phyloP scores from a whole-genome alignment of 2,329 filamentous ascomycete species.

The Cercospora sojina region DNA sequence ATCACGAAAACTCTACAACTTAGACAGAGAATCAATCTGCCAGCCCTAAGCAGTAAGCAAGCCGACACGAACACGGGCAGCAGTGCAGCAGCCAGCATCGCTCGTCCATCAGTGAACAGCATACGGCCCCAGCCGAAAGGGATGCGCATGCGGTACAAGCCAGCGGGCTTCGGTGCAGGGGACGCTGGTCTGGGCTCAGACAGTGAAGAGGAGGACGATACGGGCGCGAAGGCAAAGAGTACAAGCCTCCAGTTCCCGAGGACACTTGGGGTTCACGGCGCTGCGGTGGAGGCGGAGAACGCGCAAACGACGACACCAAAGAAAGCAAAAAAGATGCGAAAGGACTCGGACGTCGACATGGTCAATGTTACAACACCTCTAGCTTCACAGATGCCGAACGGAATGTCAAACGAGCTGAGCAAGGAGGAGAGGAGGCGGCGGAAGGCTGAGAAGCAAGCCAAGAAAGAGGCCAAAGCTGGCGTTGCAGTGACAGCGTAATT shows the following conservation, averaged over 20 bases:
- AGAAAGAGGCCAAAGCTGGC: conserved; percentile 29
- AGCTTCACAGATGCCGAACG: conserved; percentile 27
- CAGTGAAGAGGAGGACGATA: conserved; percentile 45
- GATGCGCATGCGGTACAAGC: conserved; percentile 65
- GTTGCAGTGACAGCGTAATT: conserved; percentile 1
- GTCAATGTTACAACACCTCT: conserved; percentile 13
- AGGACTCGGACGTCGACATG: conserved; percentile 38
- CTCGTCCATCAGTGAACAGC: conserved; percentile 51
- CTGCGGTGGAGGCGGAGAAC: conserved; percentile 47
- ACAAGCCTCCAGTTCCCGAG: conserved; percentile 30
- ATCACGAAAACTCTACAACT: conserved; percentile 65
- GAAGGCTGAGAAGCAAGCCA: conserved; percentile 40
- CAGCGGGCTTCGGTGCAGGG: conserved; percentile 58
- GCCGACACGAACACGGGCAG: conserved; percentile 43
- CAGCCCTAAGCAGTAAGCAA: conserved; percentile 42
- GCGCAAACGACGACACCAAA: conserved; percentile 35
- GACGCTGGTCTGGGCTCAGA: conserved; percentile 45
- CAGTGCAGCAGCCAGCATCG: conserved; percentile 44
- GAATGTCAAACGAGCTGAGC: conserved; percentile 21
- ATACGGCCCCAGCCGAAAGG: conserved; percentile 66
- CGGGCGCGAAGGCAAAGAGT: conserved; percentile 25
- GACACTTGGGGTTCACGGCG: conserved; percentile 29
- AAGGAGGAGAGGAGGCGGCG: conserved; percentile 40
- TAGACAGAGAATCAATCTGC: conserved; percentile 61
- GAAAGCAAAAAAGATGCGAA: conserved; percentile 41